Conservation (phyloP, 768 basidiomycete species). For the Lactarius akahatsu region DNA sequence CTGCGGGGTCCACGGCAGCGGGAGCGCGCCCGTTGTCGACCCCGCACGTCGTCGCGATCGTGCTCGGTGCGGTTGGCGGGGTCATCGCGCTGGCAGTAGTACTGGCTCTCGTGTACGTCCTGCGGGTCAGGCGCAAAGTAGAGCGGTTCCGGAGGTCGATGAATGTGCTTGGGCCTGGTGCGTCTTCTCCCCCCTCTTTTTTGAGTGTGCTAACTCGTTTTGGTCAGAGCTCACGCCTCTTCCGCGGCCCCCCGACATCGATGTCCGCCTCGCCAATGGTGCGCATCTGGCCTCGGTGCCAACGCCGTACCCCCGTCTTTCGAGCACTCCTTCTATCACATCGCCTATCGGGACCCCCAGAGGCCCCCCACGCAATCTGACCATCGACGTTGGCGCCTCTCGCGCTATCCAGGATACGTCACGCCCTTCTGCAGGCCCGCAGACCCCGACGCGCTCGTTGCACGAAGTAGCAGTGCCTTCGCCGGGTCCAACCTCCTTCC, state of each 20-base stretch:
- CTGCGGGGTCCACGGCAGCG: not conserved
- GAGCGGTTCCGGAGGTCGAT: slow-evolving; percentile 8
- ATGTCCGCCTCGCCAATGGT: not conserved
- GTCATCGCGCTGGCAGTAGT: not conserved
- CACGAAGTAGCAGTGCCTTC: not conserved
- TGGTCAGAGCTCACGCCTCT: slow-evolving; percentile 9
- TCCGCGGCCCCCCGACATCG: not conserved
- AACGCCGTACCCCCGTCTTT: not conserved
- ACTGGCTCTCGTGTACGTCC: slow-evolving; percentile 12
- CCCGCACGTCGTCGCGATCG: not conserved
- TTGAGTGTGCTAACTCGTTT: not conserved
- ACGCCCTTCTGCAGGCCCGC: not conserved
- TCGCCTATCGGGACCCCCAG: not conserved
- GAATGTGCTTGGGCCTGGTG: slow-evolving; percentile 23
- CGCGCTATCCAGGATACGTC: not conserved
- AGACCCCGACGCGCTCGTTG: not conserved
- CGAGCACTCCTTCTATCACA: not conserved
- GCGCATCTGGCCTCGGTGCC: not conserved
- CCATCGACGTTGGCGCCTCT: not conserved
- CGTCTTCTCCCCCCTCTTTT: not conserved
- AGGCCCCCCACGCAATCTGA: not conserved
- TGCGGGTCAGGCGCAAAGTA: slow-evolving; percentile 16
- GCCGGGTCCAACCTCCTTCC: not conserved
- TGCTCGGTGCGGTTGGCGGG: not conserved
- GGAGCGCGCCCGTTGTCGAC: not conserved